Percentiles rank a stretch among this genome's conserved stretches.
These are phyloP conservation scores for Hirsutella thompsonii DNA, from an alignment of 2,329 filamentous ascomycete genomes.

Conservation along the genomic window DNA sequence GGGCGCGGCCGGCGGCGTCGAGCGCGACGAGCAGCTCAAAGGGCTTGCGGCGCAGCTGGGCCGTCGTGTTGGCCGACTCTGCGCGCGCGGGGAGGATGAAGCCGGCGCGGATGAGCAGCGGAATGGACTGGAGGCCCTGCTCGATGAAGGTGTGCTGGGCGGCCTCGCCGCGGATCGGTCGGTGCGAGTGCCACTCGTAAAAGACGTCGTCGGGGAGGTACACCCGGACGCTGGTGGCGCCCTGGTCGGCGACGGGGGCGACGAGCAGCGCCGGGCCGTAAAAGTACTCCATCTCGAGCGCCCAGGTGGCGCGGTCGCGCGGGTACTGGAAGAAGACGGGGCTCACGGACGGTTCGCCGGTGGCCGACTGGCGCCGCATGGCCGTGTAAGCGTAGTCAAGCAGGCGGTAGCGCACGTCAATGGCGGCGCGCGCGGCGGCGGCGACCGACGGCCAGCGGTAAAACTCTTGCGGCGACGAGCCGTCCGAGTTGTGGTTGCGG, in stretches of 20 bases:
- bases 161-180: slow-evolving; percentile 26
- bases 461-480: slow-evolving; percentile 44
- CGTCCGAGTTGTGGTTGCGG: slow-evolving; percentile 50
- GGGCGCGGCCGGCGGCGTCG: slow-evolving; percentile 46
- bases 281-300: slow-evolving; percentile 36
- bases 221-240: slow-evolving; percentile 27
- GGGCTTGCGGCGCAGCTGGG: slow-evolving; percentile 45
- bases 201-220: slow-evolving; percentile 37
- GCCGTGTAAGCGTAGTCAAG: slow-evolving; percentile 75
- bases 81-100: slow-evolving; percentile 49
- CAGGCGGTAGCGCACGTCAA: slow-evolving; percentile 61
- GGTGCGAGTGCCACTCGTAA: slow-evolving; percentile 39
- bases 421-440: slow-evolving; percentile 51
- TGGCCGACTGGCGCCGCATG: slow-evolving; percentile 43
- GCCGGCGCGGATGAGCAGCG: slow-evolving; percentile 56
- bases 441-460: slow-evolving; percentile 56
- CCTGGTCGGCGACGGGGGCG: slow-evolving; percentile 32
- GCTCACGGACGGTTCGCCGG: slow-evolving; percentile 52
- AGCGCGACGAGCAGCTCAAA: slow-evolving; percentile 64
- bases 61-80: slow-evolving; percentile 48
- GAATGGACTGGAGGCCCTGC: slow-evolving; percentile 36
- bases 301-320: slow-evolving; percentile 29
- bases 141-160: slow-evolving; percentile 18
- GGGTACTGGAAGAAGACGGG: slow-evolving; percentile 65
- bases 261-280: slow-evolving; percentile 35